These are phyloP conservation scores for Gardenia jasminoides DNA, from an alignment of 257 asterid species.

Conservation along the genomic window DNA sequence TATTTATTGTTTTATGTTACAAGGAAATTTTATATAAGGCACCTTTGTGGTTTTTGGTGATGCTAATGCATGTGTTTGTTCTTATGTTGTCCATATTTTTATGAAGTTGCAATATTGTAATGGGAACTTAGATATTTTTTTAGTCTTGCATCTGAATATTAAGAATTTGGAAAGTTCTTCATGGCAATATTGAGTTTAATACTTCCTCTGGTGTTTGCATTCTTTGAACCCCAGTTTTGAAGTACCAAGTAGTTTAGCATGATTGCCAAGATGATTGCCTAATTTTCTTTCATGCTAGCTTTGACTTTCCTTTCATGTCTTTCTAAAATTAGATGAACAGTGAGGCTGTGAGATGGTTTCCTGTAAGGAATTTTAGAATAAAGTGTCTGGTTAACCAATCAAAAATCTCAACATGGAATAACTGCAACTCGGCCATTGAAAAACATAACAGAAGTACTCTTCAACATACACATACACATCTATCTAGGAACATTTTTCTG, in stretches of 20 bases:
- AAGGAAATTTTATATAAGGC: no score
- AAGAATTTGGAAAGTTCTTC: no score
- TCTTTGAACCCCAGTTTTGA: no score
- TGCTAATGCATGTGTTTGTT: no score
- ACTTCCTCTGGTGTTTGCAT: no score
- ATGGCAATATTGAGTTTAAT: no score
- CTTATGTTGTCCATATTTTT: no score
- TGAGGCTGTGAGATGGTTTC: conserved; percentile 57
- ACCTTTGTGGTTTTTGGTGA: no score
- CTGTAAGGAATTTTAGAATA: conserved; percentile 40
- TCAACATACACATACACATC: not conserved
- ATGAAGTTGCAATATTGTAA: no score
- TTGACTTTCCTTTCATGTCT: not conserved
- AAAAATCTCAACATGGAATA: conserved; percentile 28
- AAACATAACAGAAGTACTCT: conserved; percentile 32
- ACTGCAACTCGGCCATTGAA: conserved; percentile 30
- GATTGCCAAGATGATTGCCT: not conserved
- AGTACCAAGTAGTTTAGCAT: not conserved
- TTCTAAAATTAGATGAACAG: conserved; percentile 26
- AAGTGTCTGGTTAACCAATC: conserved; percentile 37
- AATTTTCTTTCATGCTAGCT: not conserved
- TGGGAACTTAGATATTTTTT: no score
- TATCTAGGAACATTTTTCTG: not conserved
- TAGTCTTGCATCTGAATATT: no score
- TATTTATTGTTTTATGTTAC: no score